phyloP scores from a whole-genome alignment of 176 grass and related monocot species.

The Zizania latifolia region DNA sequence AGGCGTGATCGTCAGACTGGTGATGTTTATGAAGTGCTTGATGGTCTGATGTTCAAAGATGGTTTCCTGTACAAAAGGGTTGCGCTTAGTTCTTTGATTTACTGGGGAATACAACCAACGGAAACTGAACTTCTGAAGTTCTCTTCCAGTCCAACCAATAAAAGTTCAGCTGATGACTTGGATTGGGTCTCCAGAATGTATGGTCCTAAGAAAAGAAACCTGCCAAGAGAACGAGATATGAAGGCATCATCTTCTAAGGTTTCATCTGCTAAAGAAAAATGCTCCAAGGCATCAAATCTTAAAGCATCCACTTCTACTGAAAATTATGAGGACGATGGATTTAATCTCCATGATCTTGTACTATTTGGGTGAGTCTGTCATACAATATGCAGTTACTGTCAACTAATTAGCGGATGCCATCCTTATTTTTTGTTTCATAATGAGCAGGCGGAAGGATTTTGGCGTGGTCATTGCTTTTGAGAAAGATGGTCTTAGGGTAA shows the following conservation, averaged over 20 bases:
- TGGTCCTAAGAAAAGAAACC: constrained; percentile 48
- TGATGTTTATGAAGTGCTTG: constrained; percentile 84
- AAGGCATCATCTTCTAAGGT: constrained; percentile 26
- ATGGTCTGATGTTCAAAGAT: constrained; percentile 91
- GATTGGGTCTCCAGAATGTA: constrained; percentile 77
- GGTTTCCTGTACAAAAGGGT: constrained; percentile 87
- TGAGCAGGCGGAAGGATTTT: constrained; percentile 74
- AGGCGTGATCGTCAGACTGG: constrained; percentile 76
- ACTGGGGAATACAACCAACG: constrained; percentile 75
- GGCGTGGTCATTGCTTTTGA: constrained; percentile 76
- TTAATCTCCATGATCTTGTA: constrained; percentile 84
- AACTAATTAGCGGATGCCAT: neutral
- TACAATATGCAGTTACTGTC: neutral
- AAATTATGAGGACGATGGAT: constrained; percentile 44
- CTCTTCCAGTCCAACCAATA: constrained; percentile 53
- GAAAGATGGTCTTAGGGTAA: constrained; percentile 76
- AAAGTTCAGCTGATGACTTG: constrained; percentile 53
- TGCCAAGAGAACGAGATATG: constrained; percentile 19
- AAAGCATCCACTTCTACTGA: constrained; percentile 53
- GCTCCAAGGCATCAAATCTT: constrained; percentile 45
- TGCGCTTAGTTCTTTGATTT: constrained; percentile 84
- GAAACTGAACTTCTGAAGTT: constrained; percentile 75
- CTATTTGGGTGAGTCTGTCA: constrained; percentile 69
- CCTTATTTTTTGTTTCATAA: constrained; percentile 34
- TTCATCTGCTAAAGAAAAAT: constrained; percentile 40